These are phyloP conservation scores for Begonia loranthoides DNA, from an alignment of 306 rosid genomes.

Conservation along the genomic window DNA sequence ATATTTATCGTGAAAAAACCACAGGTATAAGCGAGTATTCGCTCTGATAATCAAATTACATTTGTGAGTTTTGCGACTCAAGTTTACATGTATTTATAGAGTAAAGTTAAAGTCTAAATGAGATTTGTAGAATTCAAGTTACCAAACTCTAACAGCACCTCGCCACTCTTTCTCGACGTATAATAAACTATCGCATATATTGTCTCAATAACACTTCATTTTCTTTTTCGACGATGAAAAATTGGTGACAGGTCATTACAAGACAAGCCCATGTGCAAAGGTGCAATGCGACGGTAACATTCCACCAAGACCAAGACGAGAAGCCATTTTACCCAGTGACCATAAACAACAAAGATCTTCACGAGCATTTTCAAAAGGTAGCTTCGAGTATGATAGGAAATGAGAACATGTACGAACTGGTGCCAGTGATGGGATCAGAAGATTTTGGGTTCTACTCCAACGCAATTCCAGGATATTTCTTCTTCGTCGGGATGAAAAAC, in stretches of 20 bases:
- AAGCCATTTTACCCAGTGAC: slow-evolving; percentile 21
- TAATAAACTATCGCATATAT: no score
- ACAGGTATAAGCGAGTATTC: no score
- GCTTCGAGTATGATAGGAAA: slow-evolving; percentile 20
- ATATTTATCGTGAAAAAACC: no score
- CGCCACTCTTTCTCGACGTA: no score
- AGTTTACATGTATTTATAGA: no score
- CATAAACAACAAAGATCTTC: slow-evolving; percentile 22
- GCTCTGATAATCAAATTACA: not conserved
- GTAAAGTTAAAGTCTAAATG: no score
- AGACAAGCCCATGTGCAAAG: slow-evolving; percentile 36
- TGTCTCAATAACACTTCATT: not conserved
- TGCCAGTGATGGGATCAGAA: slow-evolving; percentile 26
- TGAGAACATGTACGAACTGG: slow-evolving; percentile 12
- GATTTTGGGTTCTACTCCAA: slow-evolving; percentile 33
- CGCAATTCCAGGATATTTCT: slow-evolving; percentile 27
- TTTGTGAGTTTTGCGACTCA: not conserved
- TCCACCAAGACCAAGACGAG: slow-evolving; percentile 4
- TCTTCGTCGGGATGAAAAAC: slow-evolving; percentile 25
- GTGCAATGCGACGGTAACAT: slow-evolving; percentile 35
- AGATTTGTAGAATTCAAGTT: no score
- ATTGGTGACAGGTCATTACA: slow-evolving; percentile 23
- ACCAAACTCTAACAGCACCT: no score
- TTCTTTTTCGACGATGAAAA: not conserved
- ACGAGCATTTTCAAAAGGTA: slow-evolving; percentile 16